phyloP scores from a whole-genome alignment of 805 yeast genomes.

The Schwanniomyces sp. region DNA sequence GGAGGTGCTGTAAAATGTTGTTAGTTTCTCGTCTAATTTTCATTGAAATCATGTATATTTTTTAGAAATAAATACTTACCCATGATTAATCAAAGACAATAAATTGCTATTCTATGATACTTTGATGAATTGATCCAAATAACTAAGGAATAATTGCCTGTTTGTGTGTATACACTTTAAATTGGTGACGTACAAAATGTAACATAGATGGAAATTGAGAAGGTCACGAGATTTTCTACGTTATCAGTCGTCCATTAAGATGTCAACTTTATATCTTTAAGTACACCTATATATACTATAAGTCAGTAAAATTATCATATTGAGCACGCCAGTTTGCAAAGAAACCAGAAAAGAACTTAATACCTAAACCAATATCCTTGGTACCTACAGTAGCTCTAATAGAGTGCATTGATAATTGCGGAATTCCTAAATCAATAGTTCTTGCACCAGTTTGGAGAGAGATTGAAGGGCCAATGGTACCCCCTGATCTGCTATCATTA shows the following conservation, averaged over 20 bases:
- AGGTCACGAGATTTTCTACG: neutral
- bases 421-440: slow-evolving; percentile 41
- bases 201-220: neutral
- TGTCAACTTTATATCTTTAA: too few relatives aligned
- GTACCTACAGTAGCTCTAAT: slow-evolving; percentile 81
- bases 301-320: slow-evolving; percentile 51
- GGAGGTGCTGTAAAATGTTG: slow-evolving; percentile 33
- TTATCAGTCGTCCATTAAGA: neutral
- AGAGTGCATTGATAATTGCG: slow-evolving; percentile 51
- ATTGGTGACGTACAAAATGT: neutral
- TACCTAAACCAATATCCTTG: slow-evolving; percentile 73
- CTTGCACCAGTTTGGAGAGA: slow-evolving; percentile 68
- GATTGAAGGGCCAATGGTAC: slow-evolving; percentile 80
- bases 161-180: neutral
- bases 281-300: slow-evolving; percentile 20
- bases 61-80: slow-evolving; percentile 8
- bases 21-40: neutral
- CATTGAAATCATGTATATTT: too few relatives aligned
- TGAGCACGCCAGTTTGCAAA: slow-evolving; percentile 65
- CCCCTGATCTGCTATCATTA: slow-evolving; percentile 83
- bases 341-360: slow-evolving; percentile 70
- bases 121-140: slow-evolving; percentile 1
- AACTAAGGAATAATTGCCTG: neutral
- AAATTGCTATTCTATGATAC: neutral
- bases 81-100: slow-evolving; percentile 7